Evolutionary conservation across 2,329 filamentous ascomycete genomes (phyloP), one percentile per base, ranked within the genome.

Genomic region (Neospermospora avenae): DNA sequence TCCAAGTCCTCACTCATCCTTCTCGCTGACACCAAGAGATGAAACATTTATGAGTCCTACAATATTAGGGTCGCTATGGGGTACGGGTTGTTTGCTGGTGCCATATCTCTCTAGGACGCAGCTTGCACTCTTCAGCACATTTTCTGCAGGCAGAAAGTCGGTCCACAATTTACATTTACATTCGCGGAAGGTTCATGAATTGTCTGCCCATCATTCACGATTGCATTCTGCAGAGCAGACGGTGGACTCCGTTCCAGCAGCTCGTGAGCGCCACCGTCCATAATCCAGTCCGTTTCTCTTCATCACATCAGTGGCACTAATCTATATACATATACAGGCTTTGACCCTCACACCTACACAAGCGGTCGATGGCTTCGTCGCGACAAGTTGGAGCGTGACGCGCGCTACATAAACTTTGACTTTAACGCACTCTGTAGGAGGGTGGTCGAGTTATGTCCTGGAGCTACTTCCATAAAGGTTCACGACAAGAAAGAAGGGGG

Each of bases 401-500:
- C 72, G 18, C 76, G 76, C 13, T 68, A 68, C 18, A 69, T 80
- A 44, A 6, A 64, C 5, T 79, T 80, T 60, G 67, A 78, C 61
- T 77, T 78, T 57, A 60, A 70, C 22, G 71, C 72, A 28, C 73
- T 79, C 41, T 74, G 74, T 64, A 60, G 68, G 42, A 74, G 64
- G 55, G 70, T 75, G 13, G 60, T 78, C 35, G 68, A 71, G 46
- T 63, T 76, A 37, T 75, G 71, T 62, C 74, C 73, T 39, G 72
- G 69, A 42, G 74, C 76, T 41, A 68, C 37, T 13, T 64, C 63
- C 10, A 70, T 80, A 42, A 60, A 59, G 56, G 67, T 58, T 16
- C 78, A 68, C 60, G 68, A 74, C 53, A 80, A 80, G 67, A 70
- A 73, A 52, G 77, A 80, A 69, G 76, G 77, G 4, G 72, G 74